A percentile compares a stretch with the other conserved stretches of the same genome.
These are phyloP conservation scores for Corylus avellana DNA, from an alignment of 306 rosid genomes.

Conservation along the genomic window DNA sequence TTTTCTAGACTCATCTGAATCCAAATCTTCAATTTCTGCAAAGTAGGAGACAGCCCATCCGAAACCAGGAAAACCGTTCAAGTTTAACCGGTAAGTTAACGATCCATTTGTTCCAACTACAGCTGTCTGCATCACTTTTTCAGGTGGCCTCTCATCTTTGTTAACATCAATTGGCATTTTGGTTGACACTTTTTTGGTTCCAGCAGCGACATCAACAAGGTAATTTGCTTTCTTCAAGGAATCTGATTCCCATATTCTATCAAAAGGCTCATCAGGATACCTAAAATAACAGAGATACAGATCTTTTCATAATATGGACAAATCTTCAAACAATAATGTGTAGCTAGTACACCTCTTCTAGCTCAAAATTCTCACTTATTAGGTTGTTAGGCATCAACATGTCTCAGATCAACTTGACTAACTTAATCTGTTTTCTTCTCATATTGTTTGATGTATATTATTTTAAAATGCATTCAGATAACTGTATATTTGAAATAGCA, in stretches of 20 bases:
- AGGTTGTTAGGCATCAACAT: background rate
- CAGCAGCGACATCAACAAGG: constrained; percentile 89
- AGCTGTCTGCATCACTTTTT: constrained; percentile 94
- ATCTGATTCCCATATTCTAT: constrained; percentile 94
- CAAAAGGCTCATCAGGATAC: constrained; percentile 97
- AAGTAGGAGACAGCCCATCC: constrained; percentile 90
- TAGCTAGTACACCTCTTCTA: background rate
- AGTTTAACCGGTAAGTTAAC: constrained; percentile 78
- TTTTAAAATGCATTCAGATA: background rate
- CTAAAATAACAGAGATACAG: constrained; percentile 45
- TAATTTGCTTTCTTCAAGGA: constrained; percentile 88
- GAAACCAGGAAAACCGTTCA: constrained; percentile 86
- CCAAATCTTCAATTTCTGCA: constrained; percentile 92
- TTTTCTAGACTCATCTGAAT: constrained; percentile 66
- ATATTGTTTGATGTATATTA: background rate
- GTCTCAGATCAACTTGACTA: background rate
- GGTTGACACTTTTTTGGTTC: constrained; percentile 80
- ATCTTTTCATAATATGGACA: constrained; percentile 4
- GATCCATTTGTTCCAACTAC: constrained; percentile 90
- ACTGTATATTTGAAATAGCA: constrained; percentile 4
- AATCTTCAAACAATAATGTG: background rate
- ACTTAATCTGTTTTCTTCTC: background rate
- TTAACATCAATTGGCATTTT: constrained; percentile 58
- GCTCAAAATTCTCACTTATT: background rate
- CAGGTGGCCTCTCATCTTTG: constrained; percentile 74